phyloP scores from a whole-genome alignment of 2,329 filamentous ascomycete genomes.

The Paecilomyces formosus region DNA sequence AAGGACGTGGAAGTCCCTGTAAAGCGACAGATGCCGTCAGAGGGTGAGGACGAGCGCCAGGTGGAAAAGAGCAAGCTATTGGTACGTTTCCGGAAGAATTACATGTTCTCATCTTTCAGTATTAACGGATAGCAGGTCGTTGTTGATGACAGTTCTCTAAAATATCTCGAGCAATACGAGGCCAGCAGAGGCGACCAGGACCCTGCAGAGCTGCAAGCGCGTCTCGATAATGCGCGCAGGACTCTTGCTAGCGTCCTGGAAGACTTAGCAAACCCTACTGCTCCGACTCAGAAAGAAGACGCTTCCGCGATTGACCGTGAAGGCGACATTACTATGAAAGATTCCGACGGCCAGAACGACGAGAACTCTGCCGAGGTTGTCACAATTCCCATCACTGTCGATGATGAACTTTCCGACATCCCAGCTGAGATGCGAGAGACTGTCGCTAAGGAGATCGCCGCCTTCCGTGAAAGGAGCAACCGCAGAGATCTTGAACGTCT shows the following conservation, averaged over 20 bases:
- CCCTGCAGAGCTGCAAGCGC: slow-evolving; percentile 54
- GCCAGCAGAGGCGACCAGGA: slow-evolving; percentile 58
- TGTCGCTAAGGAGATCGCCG: slow-evolving; percentile 86
- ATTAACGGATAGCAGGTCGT: slow-evolving; percentile 42
- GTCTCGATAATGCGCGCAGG: slow-evolving; percentile 61
- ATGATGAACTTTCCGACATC: slow-evolving; percentile 93
- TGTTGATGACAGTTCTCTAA: slow-evolving; percentile 73
- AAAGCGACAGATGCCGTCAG: slow-evolving; percentile 56
- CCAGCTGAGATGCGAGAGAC: slow-evolving; percentile 93
- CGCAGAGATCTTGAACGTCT: slow-evolving; percentile 82
- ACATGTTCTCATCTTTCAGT: background rate
- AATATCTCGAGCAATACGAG: slow-evolving; percentile 78
- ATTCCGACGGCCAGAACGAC: slow-evolving; percentile 48
- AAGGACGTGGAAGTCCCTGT: slow-evolving; percentile 73
- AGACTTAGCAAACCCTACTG: slow-evolving; percentile 63
- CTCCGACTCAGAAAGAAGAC: slow-evolving; percentile 37
- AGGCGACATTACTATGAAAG: slow-evolving; percentile 64
- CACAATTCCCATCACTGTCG: slow-evolving; percentile 77
- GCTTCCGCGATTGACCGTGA: slow-evolving; percentile 51
- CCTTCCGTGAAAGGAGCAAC: slow-evolving; percentile 87
- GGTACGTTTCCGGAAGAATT: slow-evolving; percentile 34
- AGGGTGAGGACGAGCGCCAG: slow-evolving; percentile 36
- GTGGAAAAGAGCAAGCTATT: slow-evolving; percentile 64
- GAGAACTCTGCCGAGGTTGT: slow-evolving; percentile 70
- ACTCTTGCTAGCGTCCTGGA: slow-evolving; percentile 62